These are phyloP conservation scores for Auxenochlorella protothecoides DNA, from an alignment of 139 green algal genomes.

Conservation along the genomic window DNA sequence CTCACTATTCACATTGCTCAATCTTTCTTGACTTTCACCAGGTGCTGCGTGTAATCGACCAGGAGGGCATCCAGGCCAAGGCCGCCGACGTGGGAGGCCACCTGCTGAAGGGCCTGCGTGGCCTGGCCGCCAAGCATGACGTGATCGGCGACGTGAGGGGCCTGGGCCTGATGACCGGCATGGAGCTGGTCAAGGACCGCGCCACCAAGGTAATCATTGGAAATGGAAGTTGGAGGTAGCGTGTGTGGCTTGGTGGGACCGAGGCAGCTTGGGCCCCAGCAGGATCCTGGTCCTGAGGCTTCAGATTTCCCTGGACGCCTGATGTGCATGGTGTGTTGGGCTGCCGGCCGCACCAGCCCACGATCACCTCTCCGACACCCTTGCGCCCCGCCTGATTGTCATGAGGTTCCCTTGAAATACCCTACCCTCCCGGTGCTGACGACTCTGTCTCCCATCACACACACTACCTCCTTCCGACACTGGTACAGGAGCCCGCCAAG, in stretches of 20 bases:
- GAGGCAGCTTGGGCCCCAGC: too few species aligned
- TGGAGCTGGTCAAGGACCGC: conserved; percentile 91
- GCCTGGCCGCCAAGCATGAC: conserved; percentile 60
- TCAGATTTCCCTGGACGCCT: too few species aligned
- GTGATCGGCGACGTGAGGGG: conserved; percentile 92
- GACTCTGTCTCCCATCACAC: background rate
- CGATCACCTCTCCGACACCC: too few species aligned
- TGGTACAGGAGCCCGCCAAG: conserved; percentile 58
- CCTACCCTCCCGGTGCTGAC: too few species aligned
- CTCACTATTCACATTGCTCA: background rate
- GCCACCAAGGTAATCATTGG: conserved; percentile 52
- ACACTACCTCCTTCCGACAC: background rate
- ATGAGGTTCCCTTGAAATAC: too few species aligned
- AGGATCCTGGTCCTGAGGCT: too few species aligned
- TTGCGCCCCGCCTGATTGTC: too few species aligned
- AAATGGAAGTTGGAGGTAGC: too few species aligned
- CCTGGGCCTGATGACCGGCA: conserved; percentile 86
- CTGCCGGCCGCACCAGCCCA: too few species aligned
- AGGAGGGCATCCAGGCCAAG: conserved; percentile 64
- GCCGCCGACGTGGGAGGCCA: conserved; percentile 49
- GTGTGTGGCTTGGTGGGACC: too few species aligned
- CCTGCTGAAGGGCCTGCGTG: conserved; percentile 38
- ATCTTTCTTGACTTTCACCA: background rate
- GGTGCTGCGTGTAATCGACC: conserved; percentile 56
- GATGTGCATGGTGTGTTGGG: too few species aligned